These are phyloP conservation scores for Chrysophaeum taylorii DNA, from an alignment of 352 stramenopile genomes.

Conservation along the genomic window DNA sequence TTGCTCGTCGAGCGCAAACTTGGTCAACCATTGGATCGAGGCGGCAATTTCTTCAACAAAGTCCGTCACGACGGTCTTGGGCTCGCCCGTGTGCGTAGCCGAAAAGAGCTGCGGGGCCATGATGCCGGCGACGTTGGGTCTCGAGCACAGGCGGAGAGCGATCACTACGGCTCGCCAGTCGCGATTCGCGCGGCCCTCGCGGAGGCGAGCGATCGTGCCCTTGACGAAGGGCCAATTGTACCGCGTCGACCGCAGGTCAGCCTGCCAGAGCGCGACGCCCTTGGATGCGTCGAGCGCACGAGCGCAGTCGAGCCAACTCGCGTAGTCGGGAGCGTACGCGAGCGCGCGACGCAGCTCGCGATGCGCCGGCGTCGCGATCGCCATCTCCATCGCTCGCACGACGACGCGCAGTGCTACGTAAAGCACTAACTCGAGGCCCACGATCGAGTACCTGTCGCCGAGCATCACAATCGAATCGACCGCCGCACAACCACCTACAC, in stretches of 20 bases:
- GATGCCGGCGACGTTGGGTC: slow-evolving; percentile 57
- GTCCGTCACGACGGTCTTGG: slow-evolving; percentile 46
- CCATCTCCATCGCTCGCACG: neutral
- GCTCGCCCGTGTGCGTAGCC: slow-evolving; percentile 51
- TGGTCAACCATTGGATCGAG: neutral
- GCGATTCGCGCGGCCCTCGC: slow-evolving; percentile 30
- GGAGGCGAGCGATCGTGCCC: slow-evolving; percentile 32
- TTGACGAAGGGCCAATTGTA: slow-evolving; percentile 56
- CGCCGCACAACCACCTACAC: slow-evolving; percentile 33
- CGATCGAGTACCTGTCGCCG: slow-evolving; percentile 45
- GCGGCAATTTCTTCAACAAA: slow-evolving; percentile 41
- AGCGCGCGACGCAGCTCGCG: neutral
- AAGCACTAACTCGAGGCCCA: too few species aligned
- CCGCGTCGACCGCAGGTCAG: slow-evolving; percentile 1
- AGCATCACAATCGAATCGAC: too few species aligned
- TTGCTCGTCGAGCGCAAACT: neutral
- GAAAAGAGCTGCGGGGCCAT: slow-evolving; percentile 56
- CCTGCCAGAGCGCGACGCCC: slow-evolving; percentile 2
- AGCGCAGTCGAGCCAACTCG: neutral
- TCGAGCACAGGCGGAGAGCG: slow-evolving; percentile 53
- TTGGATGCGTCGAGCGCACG: neutral
- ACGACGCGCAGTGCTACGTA: too few species aligned
- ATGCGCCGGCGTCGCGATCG: neutral
- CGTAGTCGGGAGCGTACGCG: neutral
- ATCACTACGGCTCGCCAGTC: slow-evolving; percentile 40